A percentile compares a stretch with the other conserved stretches of the same genome.
These are phyloP conservation scores for Cyclostephanos invisitatus DNA, from an alignment of 108 stramenopile species.

Conservation along the genomic window DNA sequence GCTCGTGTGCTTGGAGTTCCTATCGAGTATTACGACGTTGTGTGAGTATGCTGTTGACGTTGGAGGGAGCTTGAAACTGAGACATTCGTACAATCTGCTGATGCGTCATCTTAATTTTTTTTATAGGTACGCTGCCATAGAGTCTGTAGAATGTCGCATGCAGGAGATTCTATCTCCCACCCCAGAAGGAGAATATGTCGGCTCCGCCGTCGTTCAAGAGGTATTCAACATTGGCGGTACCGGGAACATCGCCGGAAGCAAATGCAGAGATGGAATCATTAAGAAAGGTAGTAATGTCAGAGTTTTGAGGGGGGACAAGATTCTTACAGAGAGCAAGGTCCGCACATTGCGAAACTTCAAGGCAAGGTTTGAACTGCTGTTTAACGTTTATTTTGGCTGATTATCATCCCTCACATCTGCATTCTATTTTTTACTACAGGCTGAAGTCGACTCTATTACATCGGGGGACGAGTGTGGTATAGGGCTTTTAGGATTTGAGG, in stretches of 20 bases:
- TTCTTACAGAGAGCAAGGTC: slow-evolving; percentile 83
- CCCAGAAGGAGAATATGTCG: slow-evolving; percentile 92
- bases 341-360: slow-evolving; percentile 93
- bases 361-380: slow-evolving; percentile 31
- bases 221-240: slow-evolving; percentile 96
- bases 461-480: slow-evolving; percentile 96
- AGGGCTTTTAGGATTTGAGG: slow-evolving; percentile 87
- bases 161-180: slow-evolving; percentile 91
- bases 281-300: slow-evolving; percentile 89
- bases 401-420: slow-evolving; percentile 10
- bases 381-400: slow-evolving; percentile 15
- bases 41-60: slow-evolving; percentile 47
- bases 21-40: slow-evolving; percentile 92
- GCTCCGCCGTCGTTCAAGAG: slow-evolving; percentile 88
- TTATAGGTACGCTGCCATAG: slow-evolving; percentile 90
- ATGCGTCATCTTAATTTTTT: not conserved
- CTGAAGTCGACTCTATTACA: slow-evolving; percentile 86
- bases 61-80: not conserved
- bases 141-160: slow-evolving; percentile 89
- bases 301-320: slow-evolving; percentile 93
- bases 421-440: slow-evolving; percentile 34
- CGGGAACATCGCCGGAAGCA: slow-evolving; percentile 93
- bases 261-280: slow-evolving; percentile 87
- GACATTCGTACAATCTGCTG: not conserved
- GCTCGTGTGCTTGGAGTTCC: slow-evolving; percentile 76